Evolutionary conservation across 2,329 filamentous ascomycete genomes (phyloP), one percentile per base, ranked within the genome.

Genomic region (Paecilomyces fulvus): DNA sequence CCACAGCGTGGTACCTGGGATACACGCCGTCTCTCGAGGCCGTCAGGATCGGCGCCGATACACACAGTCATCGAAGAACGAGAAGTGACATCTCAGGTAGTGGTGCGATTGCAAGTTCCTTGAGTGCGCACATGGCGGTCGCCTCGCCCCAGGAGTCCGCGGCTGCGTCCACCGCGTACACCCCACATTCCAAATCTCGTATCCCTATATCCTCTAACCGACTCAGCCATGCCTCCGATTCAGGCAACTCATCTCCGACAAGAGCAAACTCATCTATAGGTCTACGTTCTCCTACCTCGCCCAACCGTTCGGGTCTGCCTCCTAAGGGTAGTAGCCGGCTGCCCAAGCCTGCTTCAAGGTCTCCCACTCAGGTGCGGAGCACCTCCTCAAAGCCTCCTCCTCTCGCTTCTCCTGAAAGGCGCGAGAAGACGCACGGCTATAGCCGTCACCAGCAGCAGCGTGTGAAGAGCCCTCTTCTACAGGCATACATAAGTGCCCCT

Each of bases 401-500:
- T 30, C 66, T 70, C 52, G 69, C 65, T 52, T 66, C 70, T 54
- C 74, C 68, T 59, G 68, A 63, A 56, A 70, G 67, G 59, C 70
- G 65, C 57, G 70, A 69, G 53, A 64, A 67, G 53, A 64, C 64
- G 53, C 65, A 63, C 62, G 64, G 60, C 60, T 68, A 64, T 60
- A 64, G 60, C 64, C 70, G 63, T 65, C 37, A 43, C n/a, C 71
- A 69, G 46, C 68, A 69, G 33, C 64, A 68, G 53, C 66, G 70
- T 25, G 80, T 77, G 59, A 82, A 78, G 64, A 84, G 79, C 63
- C 74, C 79, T 49, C 80, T 83, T 53, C 78, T 94, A 11, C 85
- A 87, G 63, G 88, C 89, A 43, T 89, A 88, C 68, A 88, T 94
- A 61, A 82, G 87, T 56, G 78, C 83, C 31, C 83, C 88, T 49